Percentiles rank a stretch among this genome's conserved stretches.
These are phyloP conservation scores for Hyaloperonospora arabidopsidis DNA, from an alignment of 352 stramenopile species.

Conservation along the genomic window DNA sequence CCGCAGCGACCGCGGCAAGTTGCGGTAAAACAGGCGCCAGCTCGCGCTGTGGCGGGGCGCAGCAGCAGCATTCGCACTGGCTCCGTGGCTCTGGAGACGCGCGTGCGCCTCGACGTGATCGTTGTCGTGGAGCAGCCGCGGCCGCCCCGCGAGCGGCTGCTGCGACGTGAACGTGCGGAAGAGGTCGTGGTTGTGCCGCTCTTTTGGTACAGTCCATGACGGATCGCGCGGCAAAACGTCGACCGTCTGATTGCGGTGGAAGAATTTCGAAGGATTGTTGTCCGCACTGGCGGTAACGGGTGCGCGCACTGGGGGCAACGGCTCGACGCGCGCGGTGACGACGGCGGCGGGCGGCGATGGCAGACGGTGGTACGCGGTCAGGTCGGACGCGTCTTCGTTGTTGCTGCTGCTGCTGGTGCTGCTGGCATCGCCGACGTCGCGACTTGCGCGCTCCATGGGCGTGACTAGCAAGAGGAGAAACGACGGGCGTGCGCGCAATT, in stretches of 20 bases:
- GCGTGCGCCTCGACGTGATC: slow-evolving; percentile 21
- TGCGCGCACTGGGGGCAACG: too few relatives aligned
- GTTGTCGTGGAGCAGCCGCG: slow-evolving; percentile 48
- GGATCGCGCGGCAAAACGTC: slow-evolving; percentile 49
- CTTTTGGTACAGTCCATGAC: slow-evolving; percentile 23
- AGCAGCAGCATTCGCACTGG: slow-evolving; percentile 5
- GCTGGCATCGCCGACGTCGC: too few relatives aligned
- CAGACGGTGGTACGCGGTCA: too few relatives aligned
- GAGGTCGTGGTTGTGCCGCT: slow-evolving; percentile 48
- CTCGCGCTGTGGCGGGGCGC: slow-evolving; percentile 31
- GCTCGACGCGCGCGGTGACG: slow-evolving; percentile 8
- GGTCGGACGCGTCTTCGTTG: too few relatives aligned
- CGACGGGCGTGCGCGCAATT: too few relatives aligned
- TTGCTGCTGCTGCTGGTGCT: too few relatives aligned
- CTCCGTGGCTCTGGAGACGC: slow-evolving; percentile 13
- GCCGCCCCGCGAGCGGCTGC: slow-evolving; percentile 49
- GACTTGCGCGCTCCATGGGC: too few relatives aligned
- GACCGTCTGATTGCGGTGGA: slow-evolving; percentile 69
- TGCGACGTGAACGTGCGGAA: slow-evolving; percentile 68
- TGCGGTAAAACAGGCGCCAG: slow-evolving; percentile 62
- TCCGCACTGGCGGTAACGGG: neutral
- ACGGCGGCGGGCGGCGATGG: neutral
- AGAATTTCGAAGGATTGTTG: slow-evolving; percentile 34
- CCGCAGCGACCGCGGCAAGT: slow-evolving; percentile 51
- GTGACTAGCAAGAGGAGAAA: too few relatives aligned